Conservation (phyloP, 179 eudicot genomes). For the Nepenthes alata region DNA sequence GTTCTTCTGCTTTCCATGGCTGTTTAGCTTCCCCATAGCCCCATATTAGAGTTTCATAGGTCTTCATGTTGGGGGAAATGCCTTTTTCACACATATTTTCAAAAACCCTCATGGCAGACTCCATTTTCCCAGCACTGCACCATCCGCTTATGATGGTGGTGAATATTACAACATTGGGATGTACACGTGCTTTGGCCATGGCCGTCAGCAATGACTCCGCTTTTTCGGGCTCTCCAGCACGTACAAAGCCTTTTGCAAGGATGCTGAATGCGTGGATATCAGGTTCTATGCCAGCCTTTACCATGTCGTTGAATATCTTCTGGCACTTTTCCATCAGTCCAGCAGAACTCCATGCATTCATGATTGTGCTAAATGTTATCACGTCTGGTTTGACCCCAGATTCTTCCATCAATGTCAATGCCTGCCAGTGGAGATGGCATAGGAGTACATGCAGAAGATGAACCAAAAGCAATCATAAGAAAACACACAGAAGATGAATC, state of each 20-base stretch:
- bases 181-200: constrained; percentile 42
- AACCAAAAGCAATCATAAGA: no score
- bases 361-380: constrained; percentile 85
- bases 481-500: no score
- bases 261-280: constrained; percentile 75
- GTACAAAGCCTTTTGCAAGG: constrained; percentile 88
- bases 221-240: constrained; percentile 55
- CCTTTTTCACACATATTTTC: constrained; percentile 58
- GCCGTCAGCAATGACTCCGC: constrained; percentile 49
- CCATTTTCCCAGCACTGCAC: constrained; percentile 85
- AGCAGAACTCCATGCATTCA: constrained; percentile 92
- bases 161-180: constrained; percentile 68
- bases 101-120: constrained; percentile 42
- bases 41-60: constrained; percentile 83
- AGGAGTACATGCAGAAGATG: background rate
- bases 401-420: constrained; percentile 66
- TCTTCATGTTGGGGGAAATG: constrained; percentile 63
- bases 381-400: constrained; percentile 86
- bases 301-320: constrained; percentile 66
- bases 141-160: constrained; percentile 88
- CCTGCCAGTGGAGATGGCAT: constrained; percentile 25
- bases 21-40: constrained; percentile 81
- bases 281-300: constrained; percentile 62
- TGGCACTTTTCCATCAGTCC: constrained; percentile 79
- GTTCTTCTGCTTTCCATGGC: constrained; percentile 85